phyloP scores from a whole-genome alignment of 768 basidiomycete genomes.

The Leccinum subgranulosum region DNA sequence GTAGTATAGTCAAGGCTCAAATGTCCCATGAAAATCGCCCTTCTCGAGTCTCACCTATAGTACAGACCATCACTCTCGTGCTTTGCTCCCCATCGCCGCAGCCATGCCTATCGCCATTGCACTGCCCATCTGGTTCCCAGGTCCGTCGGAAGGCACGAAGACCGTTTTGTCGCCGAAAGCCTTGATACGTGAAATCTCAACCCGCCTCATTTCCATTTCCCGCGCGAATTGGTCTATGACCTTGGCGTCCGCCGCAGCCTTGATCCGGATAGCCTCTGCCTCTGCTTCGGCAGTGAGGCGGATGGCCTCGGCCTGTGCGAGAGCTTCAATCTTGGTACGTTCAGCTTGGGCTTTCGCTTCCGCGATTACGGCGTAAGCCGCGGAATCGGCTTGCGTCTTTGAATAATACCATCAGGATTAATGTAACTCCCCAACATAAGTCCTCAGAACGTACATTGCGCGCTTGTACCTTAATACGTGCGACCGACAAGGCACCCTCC shows the following conservation, averaged over 20 bases:
- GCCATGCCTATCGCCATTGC: conserved; percentile 71
- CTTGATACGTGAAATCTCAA: conserved; percentile 58
- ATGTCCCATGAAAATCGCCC: not conserved
- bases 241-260: conserved; percentile 57
- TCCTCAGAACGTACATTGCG: conserved; percentile 38
- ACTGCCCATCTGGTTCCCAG: conserved; percentile 55
- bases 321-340: conserved; percentile 62
- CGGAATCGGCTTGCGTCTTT: conserved; percentile 68
- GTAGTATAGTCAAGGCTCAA: not conserved
- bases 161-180: conserved; percentile 70
- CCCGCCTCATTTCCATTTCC: conserved; percentile 70
- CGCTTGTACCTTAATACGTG: conserved; percentile 69
- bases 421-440: not conserved
- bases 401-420: conserved; percentile 8
- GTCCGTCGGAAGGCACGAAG: conserved; percentile 64
- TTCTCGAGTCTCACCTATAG: not conserved
- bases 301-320: conserved; percentile 76
- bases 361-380: conserved; percentile 71
- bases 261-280: conserved; percentile 62
- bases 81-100: conserved; percentile 51
- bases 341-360: conserved; percentile 74
- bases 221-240: conserved; percentile 66
- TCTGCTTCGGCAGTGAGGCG: conserved; percentile 74
- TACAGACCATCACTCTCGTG: conserved; percentile 10
- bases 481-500: conserved; percentile 73